These are phyloP conservation scores for Astrothelium macrocarpum DNA, from an alignment of 495 filamentous ascomycete genomes.

Conservation along the genomic window DNA sequence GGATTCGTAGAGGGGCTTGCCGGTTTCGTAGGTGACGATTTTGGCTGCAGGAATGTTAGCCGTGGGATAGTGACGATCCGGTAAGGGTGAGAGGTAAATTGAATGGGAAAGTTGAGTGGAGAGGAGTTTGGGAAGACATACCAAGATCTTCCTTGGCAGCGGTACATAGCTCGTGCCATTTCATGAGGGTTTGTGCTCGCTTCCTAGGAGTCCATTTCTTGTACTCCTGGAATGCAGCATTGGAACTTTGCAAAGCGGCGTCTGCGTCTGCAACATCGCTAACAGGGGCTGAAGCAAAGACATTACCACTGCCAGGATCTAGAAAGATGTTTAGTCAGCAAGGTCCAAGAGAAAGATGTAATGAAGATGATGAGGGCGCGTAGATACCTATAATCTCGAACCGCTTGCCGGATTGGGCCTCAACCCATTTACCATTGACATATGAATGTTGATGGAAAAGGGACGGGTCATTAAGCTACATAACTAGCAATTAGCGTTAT, in stretches of 20 bases:
- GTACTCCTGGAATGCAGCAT: slow-evolving; percentile 53
- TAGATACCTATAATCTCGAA: slow-evolving; percentile 56
- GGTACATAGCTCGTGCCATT: slow-evolving; percentile 36
- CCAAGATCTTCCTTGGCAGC: slow-evolving; percentile 35
- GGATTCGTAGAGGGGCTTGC: slow-evolving; percentile 40
- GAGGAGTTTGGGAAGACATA: background rate
- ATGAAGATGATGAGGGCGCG: background rate
- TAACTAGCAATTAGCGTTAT: background rate
- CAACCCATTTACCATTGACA: slow-evolving; percentile 53
- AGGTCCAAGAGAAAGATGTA: background rate
- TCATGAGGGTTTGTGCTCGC: slow-evolving; percentile 53
- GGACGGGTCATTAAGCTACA: slow-evolving; percentile 47
- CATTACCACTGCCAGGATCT: slow-evolving; percentile 56
- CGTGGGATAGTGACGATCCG: background rate
- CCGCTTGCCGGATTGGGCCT: slow-evolving; percentile 50
- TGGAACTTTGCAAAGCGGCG: slow-evolving; percentile 47
- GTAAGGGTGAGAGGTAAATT: background rate
- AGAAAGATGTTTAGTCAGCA: background rate
- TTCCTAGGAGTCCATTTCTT: slow-evolving; percentile 49
- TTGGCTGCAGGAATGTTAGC: slow-evolving; percentile 20
- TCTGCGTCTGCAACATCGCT: slow-evolving; percentile 53
- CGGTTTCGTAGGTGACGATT: slow-evolving; percentile 41
- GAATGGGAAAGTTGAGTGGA: background rate
- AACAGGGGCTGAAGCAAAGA: slow-evolving; percentile 56
- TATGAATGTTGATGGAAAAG: slow-evolving; percentile 51